phyloP scores from a whole-genome alignment of 2,329 filamentous ascomycete species.

The Cladosporium colombiae region DNA sequence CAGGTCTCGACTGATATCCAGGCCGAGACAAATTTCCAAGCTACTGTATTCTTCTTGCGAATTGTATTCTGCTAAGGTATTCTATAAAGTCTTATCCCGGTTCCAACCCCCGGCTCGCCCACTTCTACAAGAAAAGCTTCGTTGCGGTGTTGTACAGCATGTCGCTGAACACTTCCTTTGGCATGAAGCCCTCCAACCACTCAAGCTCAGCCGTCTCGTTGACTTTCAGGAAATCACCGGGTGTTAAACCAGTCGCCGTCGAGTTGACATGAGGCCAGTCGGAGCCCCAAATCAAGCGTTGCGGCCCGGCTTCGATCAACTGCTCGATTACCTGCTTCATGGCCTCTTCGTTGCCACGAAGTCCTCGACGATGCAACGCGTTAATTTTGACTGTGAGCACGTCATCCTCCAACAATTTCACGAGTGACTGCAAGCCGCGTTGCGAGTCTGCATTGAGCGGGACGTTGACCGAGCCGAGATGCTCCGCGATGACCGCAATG shows the following conservation, averaged over 20 bases:
- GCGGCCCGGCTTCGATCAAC: neutral
- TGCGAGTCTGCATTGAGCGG: neutral
- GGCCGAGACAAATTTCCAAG: neutral
- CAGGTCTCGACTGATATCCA: neutral
- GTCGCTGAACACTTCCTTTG: neutral
- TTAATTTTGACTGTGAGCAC: conserved; percentile 8
- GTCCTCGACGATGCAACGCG: conserved; percentile 1
- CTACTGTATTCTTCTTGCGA: neutral
- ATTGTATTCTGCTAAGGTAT: neutral
- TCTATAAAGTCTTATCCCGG: no score
- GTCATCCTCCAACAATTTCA: neutral
- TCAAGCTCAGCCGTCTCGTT: neutral
- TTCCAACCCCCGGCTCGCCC: neutral
- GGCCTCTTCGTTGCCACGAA: neutral
- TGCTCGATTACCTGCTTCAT: neutral
- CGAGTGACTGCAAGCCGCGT: neutral
- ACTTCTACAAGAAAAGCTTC: neutral
- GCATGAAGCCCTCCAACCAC: neutral
- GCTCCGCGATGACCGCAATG: neutral
- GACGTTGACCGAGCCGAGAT: conserved; percentile 5
- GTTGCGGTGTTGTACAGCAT: neutral
- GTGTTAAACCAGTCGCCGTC: neutral
- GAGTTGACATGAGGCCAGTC: conserved; percentile 11
- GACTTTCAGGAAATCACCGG: neutral
- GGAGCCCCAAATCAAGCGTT: conserved; percentile 1